phyloP scores from a whole-genome alignment of 2,329 filamentous ascomycete species.

The Tolypocladium guangdongense region DNA sequence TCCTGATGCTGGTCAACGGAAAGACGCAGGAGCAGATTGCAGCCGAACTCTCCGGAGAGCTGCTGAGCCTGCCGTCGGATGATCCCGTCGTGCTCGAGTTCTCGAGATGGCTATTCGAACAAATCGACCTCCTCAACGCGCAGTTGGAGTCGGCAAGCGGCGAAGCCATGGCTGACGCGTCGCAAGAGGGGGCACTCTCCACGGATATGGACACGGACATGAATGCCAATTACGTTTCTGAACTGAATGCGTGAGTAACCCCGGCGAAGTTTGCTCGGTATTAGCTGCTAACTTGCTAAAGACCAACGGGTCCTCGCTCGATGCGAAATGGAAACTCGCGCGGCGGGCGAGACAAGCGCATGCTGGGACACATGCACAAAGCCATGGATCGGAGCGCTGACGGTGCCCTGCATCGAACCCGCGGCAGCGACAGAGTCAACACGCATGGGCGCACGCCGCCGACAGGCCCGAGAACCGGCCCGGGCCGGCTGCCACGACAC shows the following conservation, averaged over 20 bases:
- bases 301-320: constrained; percentile 87
- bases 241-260: constrained; percentile 47
- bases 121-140: constrained; percentile 58
- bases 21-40: constrained; percentile 88
- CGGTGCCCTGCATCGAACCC: constrained; percentile 68
- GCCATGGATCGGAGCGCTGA: constrained; percentile 71
- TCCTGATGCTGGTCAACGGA: constrained; percentile 93
- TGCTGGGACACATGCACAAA: constrained; percentile 77
- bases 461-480: constrained; percentile 55
- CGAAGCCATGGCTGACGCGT: constrained; percentile 17
- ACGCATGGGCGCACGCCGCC: constrained; percentile 60
- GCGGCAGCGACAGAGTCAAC: constrained; percentile 70
- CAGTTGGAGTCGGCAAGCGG: constrained; percentile 36
- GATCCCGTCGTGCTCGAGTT: constrained; percentile 77
- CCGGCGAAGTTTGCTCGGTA: neutral
- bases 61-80: constrained; percentile 71
- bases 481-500: constrained; percentile 35
- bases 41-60: constrained; percentile 74
- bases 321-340: constrained; percentile 66
- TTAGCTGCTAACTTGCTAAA: constrained; percentile 23
- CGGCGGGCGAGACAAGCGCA: constrained; percentile 61
- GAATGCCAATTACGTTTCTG: constrained; percentile 42
- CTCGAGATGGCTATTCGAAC: constrained; percentile 85
- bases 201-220: constrained; percentile 60
- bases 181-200: constrained; percentile 21